Base-by-base conservation (phyloP, 2,329 filamentous ascomycete genomes). In the Catunica adiposa region DNA sequence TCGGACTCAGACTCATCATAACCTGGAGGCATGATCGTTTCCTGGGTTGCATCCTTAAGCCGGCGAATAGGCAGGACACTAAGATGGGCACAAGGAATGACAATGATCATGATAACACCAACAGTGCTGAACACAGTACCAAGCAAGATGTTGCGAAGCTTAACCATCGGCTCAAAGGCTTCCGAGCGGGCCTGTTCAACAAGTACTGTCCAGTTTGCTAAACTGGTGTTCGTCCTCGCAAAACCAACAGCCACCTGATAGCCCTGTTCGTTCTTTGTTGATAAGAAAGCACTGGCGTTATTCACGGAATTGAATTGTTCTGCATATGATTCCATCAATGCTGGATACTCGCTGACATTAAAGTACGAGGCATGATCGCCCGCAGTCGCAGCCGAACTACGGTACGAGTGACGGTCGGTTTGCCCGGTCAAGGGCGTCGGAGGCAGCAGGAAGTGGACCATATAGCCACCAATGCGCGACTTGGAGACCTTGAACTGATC, bases 71-170 rank as follows among this genome's bases (percentile, higher is more conserved):
- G 89, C 61, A 82, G 72, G 50, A 92, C 87, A 51, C 85, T 85
- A 58, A 84, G 78, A 64, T 95, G 89, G 1, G 89, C 87, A 38
- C 89, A 80, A 0, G 89, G 87, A 38, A 89, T 76, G 1, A 87
- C 75, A 1, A 94, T 66, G 7, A 94, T 59, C 2, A 89, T 65
- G 53, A 94, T 77, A 3, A 84, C 73, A 0, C 83, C 89, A 11
- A 83, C 76, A 0, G 88, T 90, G 1, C 84, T 86, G 65, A 95
- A 94, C 0, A 94, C 84, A 59, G 87, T 94, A 3, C 80, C 86
- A 1, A 95, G 68, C 1, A 96, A 76, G 53, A 95, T 86, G 51
- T 83, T 82, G 20, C 86, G 80, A n/a, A 95, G 72, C 20, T 79
- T 81, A 26, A 73, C 69, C 57, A 95, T 89, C 0, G 89, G 85